These are phyloP conservation scores for Curvularia hawaiiensis DNA, from an alignment of 2,329 filamentous ascomycete genomes.

Conservation along the genomic window DNA sequence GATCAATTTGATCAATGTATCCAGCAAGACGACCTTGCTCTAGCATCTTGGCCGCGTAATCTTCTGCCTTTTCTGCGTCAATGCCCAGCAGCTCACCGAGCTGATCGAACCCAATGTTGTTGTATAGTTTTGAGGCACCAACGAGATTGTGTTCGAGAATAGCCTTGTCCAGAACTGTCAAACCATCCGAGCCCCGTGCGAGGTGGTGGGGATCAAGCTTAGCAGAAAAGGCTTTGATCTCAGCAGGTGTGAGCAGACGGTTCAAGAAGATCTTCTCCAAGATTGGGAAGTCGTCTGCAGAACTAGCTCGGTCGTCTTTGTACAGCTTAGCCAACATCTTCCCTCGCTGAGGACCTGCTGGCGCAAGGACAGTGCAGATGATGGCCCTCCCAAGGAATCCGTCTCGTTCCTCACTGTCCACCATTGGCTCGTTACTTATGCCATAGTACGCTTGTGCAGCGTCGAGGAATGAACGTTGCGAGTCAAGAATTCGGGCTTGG, in stretches of 20 bases:
- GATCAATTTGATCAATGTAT: constrained; percentile 91
- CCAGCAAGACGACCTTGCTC: constrained; percentile 89
- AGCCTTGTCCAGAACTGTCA: constrained; percentile 89
- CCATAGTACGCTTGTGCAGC: constrained; percentile 88
- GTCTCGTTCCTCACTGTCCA: constrained; percentile 86
- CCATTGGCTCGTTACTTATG: constrained; percentile 75
- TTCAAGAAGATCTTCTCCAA: constrained; percentile 98
- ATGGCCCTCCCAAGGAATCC: constrained; percentile 86
- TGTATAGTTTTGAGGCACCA: constrained; percentile 69
- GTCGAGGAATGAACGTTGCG: constrained; percentile 85
- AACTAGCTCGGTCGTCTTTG: constrained; percentile 84
- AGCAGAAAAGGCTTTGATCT: constrained; percentile 84
- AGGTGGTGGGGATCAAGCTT: constrained; percentile 86
- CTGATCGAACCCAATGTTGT: constrained; percentile 64
- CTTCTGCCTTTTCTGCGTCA: constrained; percentile 80
- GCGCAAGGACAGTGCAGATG: constrained; percentile 89
- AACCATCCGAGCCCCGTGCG: constrained; percentile 85
- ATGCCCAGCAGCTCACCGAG: constrained; percentile 80
- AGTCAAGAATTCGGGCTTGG: constrained; percentile 91
- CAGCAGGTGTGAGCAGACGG: constrained; percentile 76
- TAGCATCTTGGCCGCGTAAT: constrained; percentile 92
- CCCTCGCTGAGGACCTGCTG: constrained; percentile 83
- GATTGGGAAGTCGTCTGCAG: constrained; percentile 81
- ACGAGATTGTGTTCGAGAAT: constrained; percentile 96
- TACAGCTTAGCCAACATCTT: constrained; percentile 82